These are phyloP conservation scores for Stemphylium lycopersici DNA, from an alignment of 2,329 filamentous ascomycete species.

Conservation along the genomic window DNA sequence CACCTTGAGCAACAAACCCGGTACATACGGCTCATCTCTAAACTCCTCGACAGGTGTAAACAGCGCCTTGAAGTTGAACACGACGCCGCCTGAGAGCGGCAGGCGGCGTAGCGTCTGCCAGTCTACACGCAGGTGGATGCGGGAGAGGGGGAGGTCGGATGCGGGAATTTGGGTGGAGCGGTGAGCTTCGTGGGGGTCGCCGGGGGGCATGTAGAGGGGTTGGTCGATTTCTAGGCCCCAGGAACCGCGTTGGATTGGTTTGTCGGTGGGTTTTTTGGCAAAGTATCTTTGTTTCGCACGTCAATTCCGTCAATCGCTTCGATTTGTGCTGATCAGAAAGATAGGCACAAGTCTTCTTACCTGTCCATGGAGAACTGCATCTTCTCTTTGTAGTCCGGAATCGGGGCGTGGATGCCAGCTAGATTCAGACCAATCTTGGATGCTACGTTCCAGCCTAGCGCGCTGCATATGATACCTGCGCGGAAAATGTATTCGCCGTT, in stretches of 20 bases:
- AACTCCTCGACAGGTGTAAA: constrained; percentile 78
- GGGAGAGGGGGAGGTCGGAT: constrained; percentile 60
- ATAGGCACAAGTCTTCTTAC: constrained; percentile 49
- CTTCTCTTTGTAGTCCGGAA: constrained; percentile 86
- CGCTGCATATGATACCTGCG: constrained; percentile 78
- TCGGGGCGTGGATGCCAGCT: constrained; percentile 72
- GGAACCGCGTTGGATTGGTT: constrained; percentile 81
- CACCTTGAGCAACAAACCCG: constrained; percentile 70
- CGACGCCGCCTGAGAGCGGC: constrained; percentile 74
- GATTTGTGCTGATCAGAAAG: neutral
- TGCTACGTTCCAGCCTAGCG: constrained; percentile 78
- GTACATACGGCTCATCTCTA: constrained; percentile 73
- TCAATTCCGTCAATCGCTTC: too few species aligned
- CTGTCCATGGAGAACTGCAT: constrained; percentile 88
- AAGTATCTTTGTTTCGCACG: constrained; percentile 78
- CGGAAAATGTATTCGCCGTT: constrained; percentile 77
- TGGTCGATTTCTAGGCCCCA: constrained; percentile 81
- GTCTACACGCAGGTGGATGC: constrained; percentile 76
- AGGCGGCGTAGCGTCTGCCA: constrained; percentile 86
- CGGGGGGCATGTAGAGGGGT: constrained; percentile 76
- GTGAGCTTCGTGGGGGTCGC: constrained; percentile 67
- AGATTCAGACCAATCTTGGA: constrained; percentile 75
- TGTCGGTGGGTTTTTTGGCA: constrained; percentile 73
- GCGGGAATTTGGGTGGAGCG: constrained; percentile 61
- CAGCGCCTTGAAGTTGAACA: constrained; percentile 88